These are phyloP conservation scores for Fusarium albidum DNA, from an alignment of 2,329 filamentous ascomycete species.

Conservation along the genomic window DNA sequence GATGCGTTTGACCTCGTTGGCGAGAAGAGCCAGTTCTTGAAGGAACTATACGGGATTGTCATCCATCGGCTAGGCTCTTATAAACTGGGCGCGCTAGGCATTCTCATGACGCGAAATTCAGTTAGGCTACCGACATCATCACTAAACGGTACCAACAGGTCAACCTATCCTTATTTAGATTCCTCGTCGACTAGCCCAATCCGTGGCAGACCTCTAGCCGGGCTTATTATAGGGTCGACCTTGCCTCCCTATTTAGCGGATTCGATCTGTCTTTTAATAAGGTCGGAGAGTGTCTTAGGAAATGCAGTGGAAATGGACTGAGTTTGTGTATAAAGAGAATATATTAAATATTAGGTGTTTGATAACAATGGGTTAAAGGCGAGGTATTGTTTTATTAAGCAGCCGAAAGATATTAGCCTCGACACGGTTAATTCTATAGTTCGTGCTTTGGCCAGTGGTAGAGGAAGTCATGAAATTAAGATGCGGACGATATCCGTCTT, in stretches of 20 bases:
- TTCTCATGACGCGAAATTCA: conserved; percentile 45
- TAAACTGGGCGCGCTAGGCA: conserved; percentile 51
- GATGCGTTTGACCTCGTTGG: conserved; percentile 46
- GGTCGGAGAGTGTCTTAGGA: conserved; percentile 43
- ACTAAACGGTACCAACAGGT: conserved; percentile 21
- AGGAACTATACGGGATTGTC: conserved; percentile 49
- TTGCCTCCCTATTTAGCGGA: conserved; percentile 53
- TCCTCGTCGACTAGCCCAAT: conserved; percentile 54
- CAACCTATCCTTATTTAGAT: conserved; percentile 47
- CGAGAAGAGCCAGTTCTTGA: conserved; percentile 14
- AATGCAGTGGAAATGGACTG: conserved; percentile 51
- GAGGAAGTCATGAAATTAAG: no score
- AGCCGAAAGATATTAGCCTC: no score
- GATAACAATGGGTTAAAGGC: no score
- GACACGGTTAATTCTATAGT: no score
- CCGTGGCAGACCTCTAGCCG: conserved; percentile 56
- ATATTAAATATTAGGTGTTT: conserved; percentile 43
- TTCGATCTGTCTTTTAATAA: conserved; percentile 48
- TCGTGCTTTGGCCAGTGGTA: no score
- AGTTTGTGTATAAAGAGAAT: conserved; percentile 46
- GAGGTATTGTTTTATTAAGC: no score
- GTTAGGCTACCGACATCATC: conserved; percentile 39
- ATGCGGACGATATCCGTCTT: no score
- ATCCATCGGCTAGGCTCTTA: conserved; percentile 48
- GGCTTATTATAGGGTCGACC: conserved; percentile 56